Base-by-base conservation (phyloP, 495 filamentous ascomycete species). In the Chlorociboria aeruginascens region DNA sequence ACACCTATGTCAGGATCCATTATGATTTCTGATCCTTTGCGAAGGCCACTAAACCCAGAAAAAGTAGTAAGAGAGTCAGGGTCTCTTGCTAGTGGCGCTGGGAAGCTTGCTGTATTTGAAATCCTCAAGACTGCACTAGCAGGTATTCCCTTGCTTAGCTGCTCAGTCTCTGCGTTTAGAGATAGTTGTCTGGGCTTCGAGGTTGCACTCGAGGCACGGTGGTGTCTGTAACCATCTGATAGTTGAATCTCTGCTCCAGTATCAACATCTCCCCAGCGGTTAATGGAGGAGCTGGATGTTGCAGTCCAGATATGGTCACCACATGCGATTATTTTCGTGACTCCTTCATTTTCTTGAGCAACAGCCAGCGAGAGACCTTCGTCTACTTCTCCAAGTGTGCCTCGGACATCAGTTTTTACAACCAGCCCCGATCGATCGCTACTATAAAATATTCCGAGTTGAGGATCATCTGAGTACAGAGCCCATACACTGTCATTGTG, bases 401-500 rank as follows among this genome's bases (percentile, higher is more conserved):
- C 75, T 34, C 89, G 74, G 8, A 86, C 78, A 63, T 97, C 93
- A 6, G 89, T 97, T 70, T 96, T 97, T 32, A 88, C 90, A 36
- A 97, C 83, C 46, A 96, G 61, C 2, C 92, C 92, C 4, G 86
- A 88, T 16, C 89, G 77, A 62, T 98, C 92, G 56, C 84, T 85
- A 31, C 89, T 96, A 66, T 96, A 95, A 61, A 97, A 95, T 10
- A 95, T 76, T 3, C 82, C 82, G 3, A 98, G 74, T 39, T 82
- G 70, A 7, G 89, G 89, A 55, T 95, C 78, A 43, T 90, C 80
- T 0, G 92, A 95, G 59, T 83, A 93, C 14, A 98, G 72, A 28
- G 88, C 92, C 92, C 92, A 98, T 14, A 98, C 90, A 61, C 89
- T 95, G 57, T 93, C 87, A 61, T 92, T 94, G 61, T 98, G 92